These are phyloP conservation scores for Dendrocalamus sinicus DNA, from an alignment of 176 grass and related monocot genomes.

Conservation along the genomic window DNA sequence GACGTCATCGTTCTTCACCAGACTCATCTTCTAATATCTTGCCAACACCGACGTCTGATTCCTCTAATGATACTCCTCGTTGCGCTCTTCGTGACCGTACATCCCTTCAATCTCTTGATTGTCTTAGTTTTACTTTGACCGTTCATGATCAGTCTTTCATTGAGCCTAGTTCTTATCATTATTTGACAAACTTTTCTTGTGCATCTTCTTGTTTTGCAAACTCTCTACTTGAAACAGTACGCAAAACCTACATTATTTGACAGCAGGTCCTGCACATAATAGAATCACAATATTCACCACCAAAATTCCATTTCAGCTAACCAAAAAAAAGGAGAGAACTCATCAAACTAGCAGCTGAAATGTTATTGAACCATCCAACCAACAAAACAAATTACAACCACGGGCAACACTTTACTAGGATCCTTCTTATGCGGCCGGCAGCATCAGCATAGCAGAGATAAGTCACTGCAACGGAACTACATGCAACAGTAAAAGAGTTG, in stretches of 20 bases:
- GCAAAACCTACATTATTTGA: neutral
- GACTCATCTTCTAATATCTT: no score
- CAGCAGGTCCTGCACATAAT: neutral
- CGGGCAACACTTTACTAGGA: neutral
- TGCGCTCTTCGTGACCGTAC: no score
- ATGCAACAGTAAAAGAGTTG: neutral
- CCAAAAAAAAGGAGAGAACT: neutral
- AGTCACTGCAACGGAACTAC: neutral
- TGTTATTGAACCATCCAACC: neutral
- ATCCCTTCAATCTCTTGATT: no score
- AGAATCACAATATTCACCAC: neutral
- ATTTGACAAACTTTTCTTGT: no score
- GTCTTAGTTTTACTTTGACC: no score
- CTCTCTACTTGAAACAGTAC: neutral
- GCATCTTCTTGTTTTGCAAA: neutral
- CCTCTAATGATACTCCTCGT: no score
- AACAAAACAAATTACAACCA: constrained; percentile 15
- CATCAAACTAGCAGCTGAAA: neutral
- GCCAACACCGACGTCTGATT: no score
- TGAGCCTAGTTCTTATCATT: no score
- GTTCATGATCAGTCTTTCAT: no score
- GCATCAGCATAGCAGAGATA: neutral
- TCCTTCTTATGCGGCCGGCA: neutral
- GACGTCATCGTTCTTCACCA: no score
- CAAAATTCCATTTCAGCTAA: neutral